phyloP scores from a whole-genome alignment of 495 filamentous ascomycete genomes.

The Endocarpon pusillum region DNA sequence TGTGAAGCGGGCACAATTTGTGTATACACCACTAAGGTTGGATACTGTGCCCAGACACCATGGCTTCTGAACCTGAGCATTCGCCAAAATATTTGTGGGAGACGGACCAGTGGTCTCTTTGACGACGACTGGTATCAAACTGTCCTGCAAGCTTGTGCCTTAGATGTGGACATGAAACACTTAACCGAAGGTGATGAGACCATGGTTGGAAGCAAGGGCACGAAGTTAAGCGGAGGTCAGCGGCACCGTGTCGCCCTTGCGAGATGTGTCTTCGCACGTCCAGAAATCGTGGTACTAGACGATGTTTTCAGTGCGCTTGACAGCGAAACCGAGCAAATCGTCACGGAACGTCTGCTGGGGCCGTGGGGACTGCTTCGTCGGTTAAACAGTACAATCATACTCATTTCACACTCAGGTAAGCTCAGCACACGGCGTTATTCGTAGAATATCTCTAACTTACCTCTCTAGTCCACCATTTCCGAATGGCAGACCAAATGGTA shows the following conservation, averaged over 20 bases:
- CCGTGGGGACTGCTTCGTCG: slow-evolving; percentile 22
- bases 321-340: slow-evolving; percentile 25
- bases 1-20: slow-evolving; percentile 12
- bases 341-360: slow-evolving; percentile 28
- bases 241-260: slow-evolving; percentile 26
- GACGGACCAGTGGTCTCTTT: slow-evolving; percentile 8
- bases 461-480: slow-evolving; percentile 24
- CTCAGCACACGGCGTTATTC: too few relatives aligned
- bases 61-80: slow-evolving; percentile 26
- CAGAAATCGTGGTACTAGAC: slow-evolving; percentile 24
- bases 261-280: slow-evolving; percentile 26
- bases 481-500: slow-evolving; percentile 28
- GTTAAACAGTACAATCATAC: slow-evolving; percentile 12
- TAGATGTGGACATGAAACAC: slow-evolving; percentile 17
- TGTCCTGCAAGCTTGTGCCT: slow-evolving; percentile 20
- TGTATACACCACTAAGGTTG: slow-evolving; percentile 11
- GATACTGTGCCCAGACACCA: slow-evolving; percentile 21
- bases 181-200: slow-evolving; percentile 17
- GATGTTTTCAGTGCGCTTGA: slow-evolving; percentile 36
- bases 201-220: slow-evolving; percentile 17
- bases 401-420: slow-evolving; percentile 19
- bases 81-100: slow-evolving; percentile 20
- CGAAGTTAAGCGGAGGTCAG: slow-evolving; percentile 22
- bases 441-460: too few relatives aligned
- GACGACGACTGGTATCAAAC: slow-evolving; percentile 21